Base-by-base conservation (phyloP, 257 asterid genomes). In the Jacaranda mimosifolia region DNA sequence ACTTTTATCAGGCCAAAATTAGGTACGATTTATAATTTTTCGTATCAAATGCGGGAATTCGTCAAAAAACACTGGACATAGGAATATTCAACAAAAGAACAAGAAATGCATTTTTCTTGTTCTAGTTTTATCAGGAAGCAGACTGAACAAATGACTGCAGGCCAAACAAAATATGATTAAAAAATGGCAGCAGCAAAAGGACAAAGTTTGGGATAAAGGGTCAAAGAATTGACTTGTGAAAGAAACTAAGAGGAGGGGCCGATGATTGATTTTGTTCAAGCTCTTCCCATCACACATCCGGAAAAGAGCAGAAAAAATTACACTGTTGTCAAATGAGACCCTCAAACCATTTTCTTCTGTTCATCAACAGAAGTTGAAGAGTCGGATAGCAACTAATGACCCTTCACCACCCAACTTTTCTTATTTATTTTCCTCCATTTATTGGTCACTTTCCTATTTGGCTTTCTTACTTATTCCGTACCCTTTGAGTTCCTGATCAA, bases 221-320 rank as follows among this genome's bases (percentile, higher is more conserved):
- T 26, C 12, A 60, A 55, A 52, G 78, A 65, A 36, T 38, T 48
- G 42, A 39, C 12, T 11, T 14, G 56, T 64, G 15, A 46, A 39
- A 3, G 53, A 17, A 73, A 74, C 52, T 55, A 65, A 38, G 43
- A 58, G 6, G 55, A 45, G 43, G 78, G 78, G 45, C 74, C 87
- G 72, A 62, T 77, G 38, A 72, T 68, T 77, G 80, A 63, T 73
- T 48, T 62, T 46, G 68, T 45, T 40, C 52, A 53, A 76, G 42
- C 77, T 65, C 46, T 59, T 64, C 46, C 68, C 60, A 73, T 77
- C 84, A 80, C 82, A 59, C 55, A 52, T 42, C 43, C 62, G 68
- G 36, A 66, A 82, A 77, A 26, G 45, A 18, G 39, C 66, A 57
- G 55, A 52, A 70, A 49, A 14, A 15, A 43, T n/a, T 74, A 7